These are phyloP conservation scores for Lenzites betulinus DNA, from an alignment of 768 basidiomycete genomes.

Conservation along the genomic window DNA sequence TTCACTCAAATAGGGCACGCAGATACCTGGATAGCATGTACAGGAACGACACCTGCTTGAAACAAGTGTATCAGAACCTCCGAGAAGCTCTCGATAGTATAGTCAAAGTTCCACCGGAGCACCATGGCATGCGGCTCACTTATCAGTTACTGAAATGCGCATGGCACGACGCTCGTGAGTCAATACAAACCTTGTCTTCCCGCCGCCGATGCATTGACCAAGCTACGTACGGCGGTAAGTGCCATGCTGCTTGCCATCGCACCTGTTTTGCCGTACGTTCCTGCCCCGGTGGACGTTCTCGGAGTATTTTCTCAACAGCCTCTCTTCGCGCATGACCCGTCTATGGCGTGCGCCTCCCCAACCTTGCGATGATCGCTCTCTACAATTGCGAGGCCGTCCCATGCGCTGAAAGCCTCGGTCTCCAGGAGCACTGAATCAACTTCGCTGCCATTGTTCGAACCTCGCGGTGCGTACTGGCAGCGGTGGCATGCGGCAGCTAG, in stretches of 20 bases:
- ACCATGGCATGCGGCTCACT: too few relatives aligned
- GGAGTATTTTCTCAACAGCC: constrained; percentile 7
- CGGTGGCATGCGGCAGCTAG: too few relatives aligned
- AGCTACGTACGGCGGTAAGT: too few relatives aligned
- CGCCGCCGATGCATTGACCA: not conserved
- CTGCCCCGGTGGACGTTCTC: not conserved
- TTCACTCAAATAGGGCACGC: too few relatives aligned
- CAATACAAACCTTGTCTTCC: not conserved
- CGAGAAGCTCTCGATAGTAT: not conserved
- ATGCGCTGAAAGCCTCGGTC: not conserved
- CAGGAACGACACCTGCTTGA: too few relatives aligned
- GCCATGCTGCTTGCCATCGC: not conserved
- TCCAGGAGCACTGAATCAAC: too few relatives aligned
- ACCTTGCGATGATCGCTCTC: not conserved
- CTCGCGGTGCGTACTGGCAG: too few relatives aligned
- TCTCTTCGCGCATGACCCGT: not conserved
- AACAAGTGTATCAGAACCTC: too few relatives aligned
- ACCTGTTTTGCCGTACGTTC: not conserved
- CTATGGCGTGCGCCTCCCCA: not conserved
- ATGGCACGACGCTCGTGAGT: not conserved
- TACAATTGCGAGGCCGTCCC: not conserved
- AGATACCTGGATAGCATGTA: too few relatives aligned
- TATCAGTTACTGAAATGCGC: not conserved
- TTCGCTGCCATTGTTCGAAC: too few relatives aligned
- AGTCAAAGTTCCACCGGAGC: not conserved